phyloP scores from a whole-genome alignment of 305 asterid species.

The Rubia peregrina region DNA sequence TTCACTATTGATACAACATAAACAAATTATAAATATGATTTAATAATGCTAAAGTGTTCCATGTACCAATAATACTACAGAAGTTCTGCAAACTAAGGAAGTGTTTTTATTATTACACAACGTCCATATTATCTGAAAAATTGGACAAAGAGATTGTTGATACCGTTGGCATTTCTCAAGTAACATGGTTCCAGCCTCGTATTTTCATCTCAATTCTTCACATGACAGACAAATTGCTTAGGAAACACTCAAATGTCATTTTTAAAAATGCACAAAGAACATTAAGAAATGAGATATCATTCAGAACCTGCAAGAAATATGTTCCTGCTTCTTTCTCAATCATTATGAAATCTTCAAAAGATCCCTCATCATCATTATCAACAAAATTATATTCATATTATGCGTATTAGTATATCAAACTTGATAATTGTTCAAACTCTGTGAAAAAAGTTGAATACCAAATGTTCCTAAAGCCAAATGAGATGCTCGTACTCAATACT shows the following conservation, averaged over 20 bases:
- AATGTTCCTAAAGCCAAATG: too few relatives aligned
- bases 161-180: not conserved
- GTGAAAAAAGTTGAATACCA: not conserved
- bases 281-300: not conserved
- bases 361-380: constrained; percentile 28
- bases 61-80: too few relatives aligned
- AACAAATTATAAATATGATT: too few relatives aligned
- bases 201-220: not conserved
- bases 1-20: too few relatives aligned
- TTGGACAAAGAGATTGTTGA: not conserved
- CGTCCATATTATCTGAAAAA: too few relatives aligned
- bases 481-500: too few relatives aligned
- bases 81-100: too few relatives aligned
- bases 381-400: constrained; percentile 41
- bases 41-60: too few relatives aligned
- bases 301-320: constrained; percentile 66
- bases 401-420: constrained; percentile 8
- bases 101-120: too few relatives aligned
- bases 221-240: not conserved
- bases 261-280: not conserved
- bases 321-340: constrained; percentile 75
- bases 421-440: constrained; percentile 16
- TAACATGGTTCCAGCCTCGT: not conserved
- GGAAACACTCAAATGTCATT: not conserved
- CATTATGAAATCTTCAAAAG: constrained; percentile 49